phyloP scores from a whole-genome alignment of 1,284 basidiomycete genomes.

The Cronartium quercuum region DNA sequence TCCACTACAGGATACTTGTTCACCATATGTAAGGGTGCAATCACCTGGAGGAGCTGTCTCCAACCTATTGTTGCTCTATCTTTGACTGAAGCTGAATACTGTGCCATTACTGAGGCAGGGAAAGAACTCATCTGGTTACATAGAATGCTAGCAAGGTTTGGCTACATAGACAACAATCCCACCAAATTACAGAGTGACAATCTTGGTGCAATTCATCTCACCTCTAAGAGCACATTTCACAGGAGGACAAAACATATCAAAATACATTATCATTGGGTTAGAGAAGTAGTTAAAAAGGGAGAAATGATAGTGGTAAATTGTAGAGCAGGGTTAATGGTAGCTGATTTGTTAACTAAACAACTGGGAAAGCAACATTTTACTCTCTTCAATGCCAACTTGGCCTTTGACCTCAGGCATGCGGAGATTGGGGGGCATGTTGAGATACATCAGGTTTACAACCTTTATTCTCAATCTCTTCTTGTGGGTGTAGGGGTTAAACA shows the following conservation, averaged over 20 bases:
- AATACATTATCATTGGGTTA: neutral
- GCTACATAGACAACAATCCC: no score
- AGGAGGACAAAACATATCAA: neutral
- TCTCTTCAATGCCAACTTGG: no score
- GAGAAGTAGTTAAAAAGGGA: no score
- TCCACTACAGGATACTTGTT: conserved; percentile 1
- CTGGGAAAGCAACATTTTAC: neutral
- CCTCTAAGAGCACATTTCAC: neutral
- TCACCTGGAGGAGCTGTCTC: neutral
- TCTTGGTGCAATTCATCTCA: neutral
- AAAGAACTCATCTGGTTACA: conserved; percentile 1
- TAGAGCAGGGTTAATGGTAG: neutral
- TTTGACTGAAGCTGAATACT: neutral
- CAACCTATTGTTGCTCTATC: conserved; percentile 2
- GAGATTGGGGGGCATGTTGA: no score
- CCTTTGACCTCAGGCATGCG: no score
- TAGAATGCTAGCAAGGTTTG: neutral
- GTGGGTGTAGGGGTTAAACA: no score
- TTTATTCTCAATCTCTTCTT: no score
- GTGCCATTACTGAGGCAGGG: neutral
- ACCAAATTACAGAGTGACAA: no score
- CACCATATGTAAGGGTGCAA: neutral
- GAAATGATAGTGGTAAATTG: neutral
- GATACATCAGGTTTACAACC: no score
- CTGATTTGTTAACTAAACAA: neutral